Conservation (phyloP, 331 rosid species). For the Rosa hybrid region DNA sequence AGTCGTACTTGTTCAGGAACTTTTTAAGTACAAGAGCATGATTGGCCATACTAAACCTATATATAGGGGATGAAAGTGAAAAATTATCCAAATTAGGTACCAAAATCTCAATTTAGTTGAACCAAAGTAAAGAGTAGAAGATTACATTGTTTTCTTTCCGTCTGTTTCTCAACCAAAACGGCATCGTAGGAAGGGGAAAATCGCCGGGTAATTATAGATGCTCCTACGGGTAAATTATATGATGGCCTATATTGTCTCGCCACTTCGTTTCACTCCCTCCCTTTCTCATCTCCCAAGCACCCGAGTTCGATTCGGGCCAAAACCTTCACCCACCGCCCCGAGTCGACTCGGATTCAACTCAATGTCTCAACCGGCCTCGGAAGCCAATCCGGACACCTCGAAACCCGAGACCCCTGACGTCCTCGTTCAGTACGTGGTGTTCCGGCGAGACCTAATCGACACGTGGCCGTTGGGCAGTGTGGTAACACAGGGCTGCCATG, state of each 20-base stretch:
- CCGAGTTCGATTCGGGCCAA: not conserved
- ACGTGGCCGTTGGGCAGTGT: constrained; percentile 84
- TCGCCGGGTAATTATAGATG: no score
- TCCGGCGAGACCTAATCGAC: constrained; percentile 92
- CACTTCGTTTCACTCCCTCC: constrained; percentile 34
- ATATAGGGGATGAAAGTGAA: no score
- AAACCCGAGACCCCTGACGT: constrained; percentile 37
- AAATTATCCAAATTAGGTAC: no score
- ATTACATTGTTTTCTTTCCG: no score
- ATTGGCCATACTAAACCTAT: no score
- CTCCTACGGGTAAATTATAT: not conserved
- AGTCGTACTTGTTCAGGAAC: no score
- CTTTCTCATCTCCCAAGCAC: constrained; percentile 6
- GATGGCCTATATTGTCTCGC: constrained; percentile 47
- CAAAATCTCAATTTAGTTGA: no score
- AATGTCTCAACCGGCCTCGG: constrained; percentile 57
- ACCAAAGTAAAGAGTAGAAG: no score
- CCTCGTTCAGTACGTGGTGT: constrained; percentile 82
- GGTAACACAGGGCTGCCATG: constrained; percentile 90
- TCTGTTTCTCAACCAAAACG: no score
- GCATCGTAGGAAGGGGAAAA: no score
- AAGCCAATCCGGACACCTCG: constrained; percentile 26
- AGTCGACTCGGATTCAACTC: constrained; percentile 41
- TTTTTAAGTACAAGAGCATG: no score
- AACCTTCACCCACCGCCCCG: constrained; percentile 19